phyloP scores from a whole-genome alignment of 192 early-diverging fungal species.

The Cladochytrium replicatum region DNA sequence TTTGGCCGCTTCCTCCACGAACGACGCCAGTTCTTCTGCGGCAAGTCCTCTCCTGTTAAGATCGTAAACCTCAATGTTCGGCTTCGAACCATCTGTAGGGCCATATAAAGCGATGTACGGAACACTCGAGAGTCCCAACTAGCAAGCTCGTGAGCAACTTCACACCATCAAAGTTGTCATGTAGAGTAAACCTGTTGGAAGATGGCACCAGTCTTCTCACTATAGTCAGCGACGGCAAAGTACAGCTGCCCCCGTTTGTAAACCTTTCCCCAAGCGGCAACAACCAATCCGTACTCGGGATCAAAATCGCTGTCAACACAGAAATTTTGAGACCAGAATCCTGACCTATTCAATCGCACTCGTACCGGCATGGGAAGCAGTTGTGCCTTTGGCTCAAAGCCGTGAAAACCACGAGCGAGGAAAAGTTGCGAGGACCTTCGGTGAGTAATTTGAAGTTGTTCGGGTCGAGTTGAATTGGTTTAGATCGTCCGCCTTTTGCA shows the following conservation, averaged over 20 bases:
- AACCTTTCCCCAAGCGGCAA: constrained; percentile 34
- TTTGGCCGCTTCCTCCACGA: constrained; percentile 32
- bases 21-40: constrained; percentile 56
- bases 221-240: constrained; percentile 63
- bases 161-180: not conserved
- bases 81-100: constrained; percentile 44
- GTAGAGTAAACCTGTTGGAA: constrained; percentile 49
- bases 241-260: constrained; percentile 33
- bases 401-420: constrained; percentile 55
- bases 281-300: constrained; percentile 52
- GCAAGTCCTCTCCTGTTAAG: constrained; percentile 45
- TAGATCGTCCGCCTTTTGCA: no score
- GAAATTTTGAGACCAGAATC: not conserved
- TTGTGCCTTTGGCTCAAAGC: constrained; percentile 49
- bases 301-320: constrained; percentile 50
- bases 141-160: constrained; percentile 4
- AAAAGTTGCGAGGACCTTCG: constrained; percentile 58
- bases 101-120: constrained; percentile 59
- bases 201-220: constrained; percentile 42
- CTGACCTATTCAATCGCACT: not conserved
- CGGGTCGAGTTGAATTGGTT: constrained; percentile 49
- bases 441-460: constrained; percentile 43
- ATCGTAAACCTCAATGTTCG: constrained; percentile 46
- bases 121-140: constrained; percentile 46
- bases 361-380: constrained; percentile 66